phyloP scores from a whole-genome alignment of 2,329 filamentous ascomycete species.

The Aspergillus nomiae region DNA sequence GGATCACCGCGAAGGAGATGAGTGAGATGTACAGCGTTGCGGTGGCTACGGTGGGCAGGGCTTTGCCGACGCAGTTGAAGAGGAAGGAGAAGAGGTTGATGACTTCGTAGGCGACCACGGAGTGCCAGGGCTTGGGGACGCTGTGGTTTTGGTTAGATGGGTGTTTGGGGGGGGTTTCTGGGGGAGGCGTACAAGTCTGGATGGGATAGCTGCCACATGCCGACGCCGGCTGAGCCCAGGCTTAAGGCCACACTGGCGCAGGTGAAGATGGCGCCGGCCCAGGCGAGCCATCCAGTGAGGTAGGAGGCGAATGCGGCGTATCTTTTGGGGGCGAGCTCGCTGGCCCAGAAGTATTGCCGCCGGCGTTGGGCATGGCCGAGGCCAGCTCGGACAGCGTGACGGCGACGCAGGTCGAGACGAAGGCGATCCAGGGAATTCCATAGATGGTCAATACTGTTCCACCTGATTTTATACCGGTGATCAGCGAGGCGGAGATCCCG shows the following conservation, averaged over 20 bases:
- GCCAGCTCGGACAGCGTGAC: conserved; percentile 51
- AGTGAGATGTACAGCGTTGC: conserved; percentile 50
- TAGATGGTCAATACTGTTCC: conserved; percentile 53
- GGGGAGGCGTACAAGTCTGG: conserved; percentile 51
- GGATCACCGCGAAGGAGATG: conserved; percentile 50
- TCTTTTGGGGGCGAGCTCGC: conserved; percentile 48
- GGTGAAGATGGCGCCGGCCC: conserved; percentile 57
- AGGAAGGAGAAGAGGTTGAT: conserved; percentile 51
- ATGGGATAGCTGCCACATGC: conserved; percentile 55
- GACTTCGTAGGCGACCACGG: conserved; percentile 49
- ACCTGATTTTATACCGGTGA: conserved; percentile 54
- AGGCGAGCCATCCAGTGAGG: conserved; percentile 54
- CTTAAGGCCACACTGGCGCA: conserved; percentile 55
- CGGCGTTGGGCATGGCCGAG: conserved; percentile 53
- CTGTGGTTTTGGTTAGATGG: conserved; percentile 8
- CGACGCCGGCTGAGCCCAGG: conserved; percentile 51
- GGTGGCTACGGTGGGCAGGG: conserved; percentile 42
- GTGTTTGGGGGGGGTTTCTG: background rate
- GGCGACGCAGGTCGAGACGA: conserved; percentile 50
- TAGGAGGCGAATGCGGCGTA: conserved; percentile 51
- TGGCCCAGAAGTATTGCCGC: conserved; percentile 57
- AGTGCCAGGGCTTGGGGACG: conserved; percentile 36
- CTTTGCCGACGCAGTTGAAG: conserved; percentile 48
- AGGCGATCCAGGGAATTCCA: conserved; percentile 49
- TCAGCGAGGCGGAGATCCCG: conserved; percentile 51